phyloP scores from a whole-genome alignment of 2,329 filamentous ascomycete genomes.

The Triangularia verruculosa region DNA sequence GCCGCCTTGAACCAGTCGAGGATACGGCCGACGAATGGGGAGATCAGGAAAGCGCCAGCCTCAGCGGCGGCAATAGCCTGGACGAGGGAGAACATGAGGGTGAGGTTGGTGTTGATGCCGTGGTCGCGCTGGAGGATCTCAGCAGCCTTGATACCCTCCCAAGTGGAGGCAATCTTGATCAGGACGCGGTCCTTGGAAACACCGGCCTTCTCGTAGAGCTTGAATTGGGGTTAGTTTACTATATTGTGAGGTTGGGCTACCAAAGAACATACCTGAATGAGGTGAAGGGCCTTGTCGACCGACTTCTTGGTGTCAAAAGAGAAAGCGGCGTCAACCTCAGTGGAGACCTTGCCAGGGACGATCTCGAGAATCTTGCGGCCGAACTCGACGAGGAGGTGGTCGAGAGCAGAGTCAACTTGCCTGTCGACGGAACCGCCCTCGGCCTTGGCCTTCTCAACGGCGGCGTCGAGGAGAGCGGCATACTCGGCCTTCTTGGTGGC shows the following conservation, averaged over 20 bases:
- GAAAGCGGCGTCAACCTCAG: slow-evolving; percentile 93
- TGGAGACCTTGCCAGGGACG: slow-evolving; percentile 97
- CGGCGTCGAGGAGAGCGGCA: slow-evolving; percentile 82
- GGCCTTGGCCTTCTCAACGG: slow-evolving; percentile 81
- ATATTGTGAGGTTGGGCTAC: not conserved
- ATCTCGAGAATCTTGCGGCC: slow-evolving; percentile 96
- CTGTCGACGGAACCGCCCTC: slow-evolving; percentile 66
- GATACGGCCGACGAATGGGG: slow-evolving; percentile 97
- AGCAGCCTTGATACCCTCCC: slow-evolving; percentile 99
- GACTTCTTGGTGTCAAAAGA: slow-evolving; percentile 93
- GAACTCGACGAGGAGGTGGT: slow-evolving; percentile 95
- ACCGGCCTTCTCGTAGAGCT: slow-evolving; percentile 93
- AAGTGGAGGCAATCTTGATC: slow-evolving; percentile 99
- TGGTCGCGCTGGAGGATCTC: slow-evolving; percentile 95
- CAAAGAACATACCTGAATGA: slow-evolving; percentile 74
- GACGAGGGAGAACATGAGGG: slow-evolving; percentile 93
- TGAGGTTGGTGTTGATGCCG: slow-evolving; percentile 97
- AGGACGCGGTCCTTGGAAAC: slow-evolving; percentile 91
- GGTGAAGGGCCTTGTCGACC: slow-evolving; percentile 92
- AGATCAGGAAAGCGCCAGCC: slow-evolving; percentile 95
- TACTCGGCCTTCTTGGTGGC: slow-evolving; percentile 98
- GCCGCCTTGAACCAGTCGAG: slow-evolving; percentile 99
- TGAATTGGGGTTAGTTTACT: slow-evolving; percentile 18
- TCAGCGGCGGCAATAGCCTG: slow-evolving; percentile 97
- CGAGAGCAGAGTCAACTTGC: slow-evolving; percentile 86